Percentiles rank a stretch among this genome's conserved stretches.
phyloP scores from a whole-genome alignment of 1,284 basidiomycete species.

The Ceratobasidium sp. region DNA sequence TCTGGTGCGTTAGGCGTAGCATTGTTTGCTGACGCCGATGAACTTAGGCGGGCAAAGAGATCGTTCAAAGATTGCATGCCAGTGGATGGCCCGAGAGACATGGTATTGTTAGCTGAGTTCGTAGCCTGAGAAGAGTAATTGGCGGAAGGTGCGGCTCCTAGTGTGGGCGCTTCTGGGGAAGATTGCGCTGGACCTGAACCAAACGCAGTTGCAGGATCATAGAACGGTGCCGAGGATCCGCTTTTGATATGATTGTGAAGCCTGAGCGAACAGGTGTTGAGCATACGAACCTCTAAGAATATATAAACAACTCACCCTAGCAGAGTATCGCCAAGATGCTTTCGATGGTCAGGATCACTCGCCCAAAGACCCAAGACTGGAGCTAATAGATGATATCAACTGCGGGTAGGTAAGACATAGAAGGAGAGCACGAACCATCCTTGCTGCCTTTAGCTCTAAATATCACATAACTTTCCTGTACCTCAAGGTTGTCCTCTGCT shows the following conservation, averaged over 20 bases:
- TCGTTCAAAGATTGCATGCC: constrained; percentile 31
- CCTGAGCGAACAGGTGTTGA: not conserved
- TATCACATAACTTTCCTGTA: constrained; percentile 68
- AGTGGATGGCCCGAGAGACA: not conserved
- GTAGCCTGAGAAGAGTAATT: not conserved
- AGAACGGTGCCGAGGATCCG: constrained; percentile 15
- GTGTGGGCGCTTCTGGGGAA: not conserved
- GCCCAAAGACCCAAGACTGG: constrained; percentile 27
- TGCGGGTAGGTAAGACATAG: not conserved
- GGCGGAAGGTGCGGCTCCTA: not conserved
- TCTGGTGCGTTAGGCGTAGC: not conserved
- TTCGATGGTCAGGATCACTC: constrained; percentile 28
- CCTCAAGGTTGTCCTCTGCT: constrained; percentile 78
- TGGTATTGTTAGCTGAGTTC: not conserved
- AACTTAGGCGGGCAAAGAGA: constrained; percentile 23
- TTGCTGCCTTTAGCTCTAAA: constrained; percentile 55
- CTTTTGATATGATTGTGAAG: constrained; percentile 33
- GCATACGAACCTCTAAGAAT: not conserved
- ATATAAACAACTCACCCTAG: not conserved
- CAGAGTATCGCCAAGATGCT: constrained; percentile 3
- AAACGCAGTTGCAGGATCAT: constrained; percentile 5
- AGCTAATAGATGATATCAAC: not conserved
- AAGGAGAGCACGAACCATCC: constrained; percentile 1
- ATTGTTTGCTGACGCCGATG: not conserved
- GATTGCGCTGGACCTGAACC: not conserved